Base-by-base conservation (phyloP, 345 rosid genomes). In the Acer yangbiense region DNA sequence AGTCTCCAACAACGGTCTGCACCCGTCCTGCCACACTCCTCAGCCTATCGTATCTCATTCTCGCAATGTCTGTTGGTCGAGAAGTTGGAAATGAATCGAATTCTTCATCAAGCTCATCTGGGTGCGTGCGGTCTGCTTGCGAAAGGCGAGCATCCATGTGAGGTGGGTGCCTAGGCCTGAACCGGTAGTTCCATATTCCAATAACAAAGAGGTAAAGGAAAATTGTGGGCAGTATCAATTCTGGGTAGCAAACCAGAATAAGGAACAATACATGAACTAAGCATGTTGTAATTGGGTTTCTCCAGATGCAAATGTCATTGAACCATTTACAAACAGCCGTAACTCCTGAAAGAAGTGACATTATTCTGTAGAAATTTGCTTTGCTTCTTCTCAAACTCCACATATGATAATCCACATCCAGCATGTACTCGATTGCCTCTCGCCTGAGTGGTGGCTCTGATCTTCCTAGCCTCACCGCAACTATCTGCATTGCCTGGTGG, bases 101-200 rank as follows among this genome's bases (percentile, higher is more conserved):
- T 82, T 96, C 99, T 85, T 96, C 99, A 14, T 94, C 99, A 61
- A 96, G 90, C 80, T 96, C 99, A 66, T 96, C 98, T 2, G 98
- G 98, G 62, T 86, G 88, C 0, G 84, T 81, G 7, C 68, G 77
- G 78, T 89, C 91, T 35, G 98, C 99, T 76, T 87, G 91, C 1
- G 99, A 96, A 21, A 96, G 89, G 23, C 90, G 87, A 13, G 91
- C 85, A 78, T 96, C 98, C 98, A 96, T 96, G 87, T 90, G 90
- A 21, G 99, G 98, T 0, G 98, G 98, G 71, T 90, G 87, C 78
- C 92, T 92, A 7, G 95, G 91, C 83, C 97, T 87, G 86, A 85
- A 88, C 73, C 99, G 86, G 80, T 94, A 96, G 75, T 96, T 91
- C 97, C 98, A 92, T n/a, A 96, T 83, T 65, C 99, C 99, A 68